Percentiles rank a stretch among this genome's conserved stretches.
phyloP scores from a whole-genome alignment of 2,329 filamentous ascomycete genomes.

The Dactylellina leptospora region DNA sequence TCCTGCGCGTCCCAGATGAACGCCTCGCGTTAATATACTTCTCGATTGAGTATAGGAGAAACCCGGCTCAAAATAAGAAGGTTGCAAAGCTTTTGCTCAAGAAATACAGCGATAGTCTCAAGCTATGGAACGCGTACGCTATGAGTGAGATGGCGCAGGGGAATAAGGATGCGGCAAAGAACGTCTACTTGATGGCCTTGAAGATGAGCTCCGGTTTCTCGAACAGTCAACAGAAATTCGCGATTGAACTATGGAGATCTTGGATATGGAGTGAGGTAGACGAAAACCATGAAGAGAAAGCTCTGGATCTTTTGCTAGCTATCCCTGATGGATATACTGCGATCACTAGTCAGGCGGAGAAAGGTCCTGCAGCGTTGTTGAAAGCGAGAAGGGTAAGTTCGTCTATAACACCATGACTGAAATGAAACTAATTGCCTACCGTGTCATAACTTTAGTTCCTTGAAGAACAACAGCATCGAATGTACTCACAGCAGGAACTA shows the following conservation, averaged over 20 bases:
- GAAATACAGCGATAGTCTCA: constrained; percentile 69
- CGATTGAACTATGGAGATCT: constrained; percentile 67
- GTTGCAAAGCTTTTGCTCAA: constrained; percentile 78
- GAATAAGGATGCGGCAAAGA: constrained; percentile 68
- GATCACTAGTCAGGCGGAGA: constrained; percentile 53
- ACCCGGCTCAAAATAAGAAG: constrained; percentile 68
- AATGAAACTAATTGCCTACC: constrained; percentile 65
- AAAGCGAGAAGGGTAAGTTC: constrained; percentile 61
- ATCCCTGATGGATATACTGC: constrained; percentile 34
- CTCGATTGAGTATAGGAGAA: constrained; percentile 29
- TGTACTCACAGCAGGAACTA: constrained; percentile 57
- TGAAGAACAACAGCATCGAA: constrained; percentile 52
- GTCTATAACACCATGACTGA: constrained; percentile 39
- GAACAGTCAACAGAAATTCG: constrained; percentile 59
- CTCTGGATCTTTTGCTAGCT: constrained; percentile 52
- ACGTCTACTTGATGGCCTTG: constrained; percentile 75
- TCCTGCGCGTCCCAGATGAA: constrained; percentile 61
- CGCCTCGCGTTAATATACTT: constrained; percentile 71
- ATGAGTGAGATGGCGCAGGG: constrained; percentile 72
- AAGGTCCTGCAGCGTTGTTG: constrained; percentile 59
- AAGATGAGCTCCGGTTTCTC: constrained; percentile 65
- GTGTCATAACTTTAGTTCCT: constrained; percentile 48
- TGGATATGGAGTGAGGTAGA: constrained; percentile 71
- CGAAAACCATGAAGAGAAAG: constrained; percentile 37
- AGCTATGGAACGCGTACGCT: constrained; percentile 81